phyloP scores from a whole-genome alignment of 1,284 basidiomycete genomes.

The Sporisorium exsertum region DNA sequence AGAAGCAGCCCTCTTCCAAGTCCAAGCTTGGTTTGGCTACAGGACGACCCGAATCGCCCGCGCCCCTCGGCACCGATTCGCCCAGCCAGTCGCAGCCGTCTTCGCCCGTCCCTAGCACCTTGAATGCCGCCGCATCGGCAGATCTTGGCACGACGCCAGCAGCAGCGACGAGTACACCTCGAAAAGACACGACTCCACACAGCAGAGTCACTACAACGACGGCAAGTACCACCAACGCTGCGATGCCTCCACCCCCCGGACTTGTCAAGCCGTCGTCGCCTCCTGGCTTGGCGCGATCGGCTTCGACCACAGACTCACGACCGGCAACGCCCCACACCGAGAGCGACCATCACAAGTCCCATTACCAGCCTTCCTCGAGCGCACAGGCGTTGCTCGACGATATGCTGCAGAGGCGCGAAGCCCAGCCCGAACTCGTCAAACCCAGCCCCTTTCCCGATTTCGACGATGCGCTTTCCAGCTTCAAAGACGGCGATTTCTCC shows the following conservation, averaged over 20 bases:
- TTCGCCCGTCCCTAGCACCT: conserved; percentile 34
- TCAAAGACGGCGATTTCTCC: conserved; percentile 65
- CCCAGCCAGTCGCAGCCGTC: conserved; percentile 36
- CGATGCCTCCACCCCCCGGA: conserved; percentile 62
- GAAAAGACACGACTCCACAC: conserved; percentile 14
- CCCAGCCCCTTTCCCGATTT: conserved; percentile 65
- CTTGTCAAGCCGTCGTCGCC: conserved; percentile 44
- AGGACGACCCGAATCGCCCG: conserved; percentile 45
- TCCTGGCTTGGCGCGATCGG: conserved; percentile 45
- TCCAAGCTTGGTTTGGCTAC: conserved; percentile 28
- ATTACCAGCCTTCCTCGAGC: conserved; percentile 86
- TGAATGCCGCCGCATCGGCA: conserved; percentile 35
- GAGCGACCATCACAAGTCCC: conserved; percentile 71
- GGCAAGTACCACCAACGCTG: neutral
- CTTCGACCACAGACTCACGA: conserved; percentile 70
- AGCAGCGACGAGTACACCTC: conserved; percentile 11
- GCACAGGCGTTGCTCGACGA: conserved; percentile 86
- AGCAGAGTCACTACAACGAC: conserved; percentile 4
- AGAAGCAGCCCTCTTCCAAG: conserved; percentile 42
- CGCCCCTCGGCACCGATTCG: conserved; percentile 37
- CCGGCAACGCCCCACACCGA: conserved; percentile 77
- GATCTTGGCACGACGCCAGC: conserved; percentile 3
- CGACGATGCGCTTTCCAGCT: conserved; percentile 61
- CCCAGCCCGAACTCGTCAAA: conserved; percentile 75
- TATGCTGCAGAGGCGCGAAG: conserved; percentile 80